Conservation (phyloP, 2,329 filamentous ascomycete species). For the Trichoderma afroharzianum region DNA sequence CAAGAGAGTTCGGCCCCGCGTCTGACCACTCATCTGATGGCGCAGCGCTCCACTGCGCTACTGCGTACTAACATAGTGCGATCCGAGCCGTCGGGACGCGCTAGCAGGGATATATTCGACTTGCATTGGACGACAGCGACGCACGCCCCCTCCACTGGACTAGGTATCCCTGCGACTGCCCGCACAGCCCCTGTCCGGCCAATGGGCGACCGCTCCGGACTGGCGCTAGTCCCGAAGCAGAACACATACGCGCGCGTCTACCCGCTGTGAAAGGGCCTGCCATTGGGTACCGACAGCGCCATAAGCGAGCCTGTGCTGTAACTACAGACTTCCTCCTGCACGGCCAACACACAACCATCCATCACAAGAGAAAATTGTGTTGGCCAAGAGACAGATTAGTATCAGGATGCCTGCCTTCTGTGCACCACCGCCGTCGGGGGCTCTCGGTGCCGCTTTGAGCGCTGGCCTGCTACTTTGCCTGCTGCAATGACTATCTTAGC, state of each 20-base stretch:
- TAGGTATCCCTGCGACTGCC: neutral
- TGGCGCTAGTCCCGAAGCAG: slow-evolving; percentile 20
- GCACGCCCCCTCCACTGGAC: slow-evolving; percentile 19
- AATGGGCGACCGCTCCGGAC: slow-evolving; percentile 29
- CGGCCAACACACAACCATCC: slow-evolving; percentile 27
- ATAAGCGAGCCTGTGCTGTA: slow-evolving; percentile 28
- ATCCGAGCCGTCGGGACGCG: slow-evolving; percentile 37
- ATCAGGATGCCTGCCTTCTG: neutral
- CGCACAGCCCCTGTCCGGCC: slow-evolving; percentile 18
- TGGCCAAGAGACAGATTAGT: too few species aligned
- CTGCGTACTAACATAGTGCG: slow-evolving; percentile 28
- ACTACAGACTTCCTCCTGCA: slow-evolving; percentile 19
- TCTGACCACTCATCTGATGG: slow-evolving; percentile 26
- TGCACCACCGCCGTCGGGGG: neutral
- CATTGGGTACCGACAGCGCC: slow-evolving; percentile 31
- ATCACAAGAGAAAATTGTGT: neutral
- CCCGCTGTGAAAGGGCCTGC: slow-evolving; percentile 20
- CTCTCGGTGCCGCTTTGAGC: neutral
- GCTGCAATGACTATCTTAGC: neutral
- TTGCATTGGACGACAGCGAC: slow-evolving; percentile 22
- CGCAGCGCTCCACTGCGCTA: slow-evolving; percentile 22
- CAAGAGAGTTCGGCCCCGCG: slow-evolving; percentile 17
- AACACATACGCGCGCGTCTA: slow-evolving; percentile 32
- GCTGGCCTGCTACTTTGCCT: neutral
- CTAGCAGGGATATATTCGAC: slow-evolving; percentile 26